Evolutionary conservation across 1,284 basidiomycete species (phyloP), one percentile per base, ranked within the genome.

Genomic region (Neolentinus lepideus): DNA sequence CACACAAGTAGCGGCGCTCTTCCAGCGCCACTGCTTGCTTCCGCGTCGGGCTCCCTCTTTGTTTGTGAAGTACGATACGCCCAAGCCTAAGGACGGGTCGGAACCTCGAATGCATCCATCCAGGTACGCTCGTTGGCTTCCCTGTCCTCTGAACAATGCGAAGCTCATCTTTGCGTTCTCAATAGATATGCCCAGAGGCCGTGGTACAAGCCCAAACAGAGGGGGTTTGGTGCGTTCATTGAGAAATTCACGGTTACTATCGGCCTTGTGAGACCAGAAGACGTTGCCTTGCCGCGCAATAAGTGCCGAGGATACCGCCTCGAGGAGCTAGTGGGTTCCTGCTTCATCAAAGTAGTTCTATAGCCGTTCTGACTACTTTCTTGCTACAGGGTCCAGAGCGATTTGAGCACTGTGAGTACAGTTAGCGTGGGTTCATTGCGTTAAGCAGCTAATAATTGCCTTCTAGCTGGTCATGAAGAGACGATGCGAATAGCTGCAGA

Each of bases 391-490:
- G 47, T 26, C 47, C 47, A 14, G 22, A 26, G 24, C 16, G 47
- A 21, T 50, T 25, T 29, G 47, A 50, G 27, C 12, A 50, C 6
- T 50, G 47, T 50, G 38, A 16, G 38, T 47, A 31, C 12, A 4
- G 29, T 46, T 54, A 11, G 9, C n/a, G 14, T 26, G 8, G 19
- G 11, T 33, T 1, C 6, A 21, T 43, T 27, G 2, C 10, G 14
- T 12, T 10, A 4, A 8, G 11, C 11, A 10, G 9, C 31, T 10
- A 26, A 24, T 50, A 24, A 47, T 8, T 8, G 19, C 24, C 16
- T 29, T 9, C 36, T 26, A 55, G 54, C 33, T 8, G 54, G 46
- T 4, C 54, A 55, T 38, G 54, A 22, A 22, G 29, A 55, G 35
- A 46, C 47, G 2, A 51, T 55, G 46, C 21, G 27, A 27, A 21